Evolutionary conservation across 768 basidiomycete genomes (phyloP).

Genomic region (Kwoniella sp.): DNA sequence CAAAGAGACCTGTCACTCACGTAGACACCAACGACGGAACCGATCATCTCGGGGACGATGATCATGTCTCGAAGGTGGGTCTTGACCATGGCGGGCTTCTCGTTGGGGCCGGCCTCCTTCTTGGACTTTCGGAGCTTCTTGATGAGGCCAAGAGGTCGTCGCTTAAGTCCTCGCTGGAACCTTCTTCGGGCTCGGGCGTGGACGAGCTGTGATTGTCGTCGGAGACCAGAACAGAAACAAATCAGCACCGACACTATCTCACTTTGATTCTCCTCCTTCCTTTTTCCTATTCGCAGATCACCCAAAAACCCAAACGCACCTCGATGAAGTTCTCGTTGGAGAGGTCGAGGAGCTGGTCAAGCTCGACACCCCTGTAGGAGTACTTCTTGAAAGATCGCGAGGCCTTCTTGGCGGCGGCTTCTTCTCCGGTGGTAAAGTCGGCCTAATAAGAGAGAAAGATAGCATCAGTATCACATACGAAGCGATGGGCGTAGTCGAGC

Average conservation of each 20-base stretch:
- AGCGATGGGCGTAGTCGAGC: not conserved
- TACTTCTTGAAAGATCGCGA: constrained; percentile 98
- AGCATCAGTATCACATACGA: constrained; percentile 1
- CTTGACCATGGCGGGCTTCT: constrained; percentile 98
- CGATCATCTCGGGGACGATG: constrained; percentile 99
- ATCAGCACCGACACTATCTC: not conserved
- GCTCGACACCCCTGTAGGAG: constrained; percentile 96
- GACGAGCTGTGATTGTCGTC: constrained; percentile 80
- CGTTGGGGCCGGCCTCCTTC: constrained; percentile 98
- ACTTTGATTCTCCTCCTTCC: not conserved
- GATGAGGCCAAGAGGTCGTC: constrained; percentile 96
- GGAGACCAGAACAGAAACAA: constrained; percentile 47
- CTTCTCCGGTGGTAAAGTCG: constrained; percentile 79
- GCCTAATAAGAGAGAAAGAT: constrained; percentile 15
- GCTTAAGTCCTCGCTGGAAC: constrained; percentile 98
- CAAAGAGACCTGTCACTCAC: constrained; percentile 34
- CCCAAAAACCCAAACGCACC: constrained; percentile 63
- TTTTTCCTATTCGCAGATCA: no score
- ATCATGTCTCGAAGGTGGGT: constrained; percentile 99
- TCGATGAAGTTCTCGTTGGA: constrained; percentile 75
- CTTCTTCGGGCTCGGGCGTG: constrained; percentile 97
- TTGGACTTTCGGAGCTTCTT: constrained; percentile 99
- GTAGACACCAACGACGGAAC: constrained; percentile 96
- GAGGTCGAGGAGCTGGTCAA: constrained; percentile 96
- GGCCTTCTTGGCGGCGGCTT: constrained; percentile 98